These are phyloP conservation scores for Aspergillus affinis DNA, from an alignment of 495 filamentous ascomycete genomes.

Conservation along the genomic window DNA sequence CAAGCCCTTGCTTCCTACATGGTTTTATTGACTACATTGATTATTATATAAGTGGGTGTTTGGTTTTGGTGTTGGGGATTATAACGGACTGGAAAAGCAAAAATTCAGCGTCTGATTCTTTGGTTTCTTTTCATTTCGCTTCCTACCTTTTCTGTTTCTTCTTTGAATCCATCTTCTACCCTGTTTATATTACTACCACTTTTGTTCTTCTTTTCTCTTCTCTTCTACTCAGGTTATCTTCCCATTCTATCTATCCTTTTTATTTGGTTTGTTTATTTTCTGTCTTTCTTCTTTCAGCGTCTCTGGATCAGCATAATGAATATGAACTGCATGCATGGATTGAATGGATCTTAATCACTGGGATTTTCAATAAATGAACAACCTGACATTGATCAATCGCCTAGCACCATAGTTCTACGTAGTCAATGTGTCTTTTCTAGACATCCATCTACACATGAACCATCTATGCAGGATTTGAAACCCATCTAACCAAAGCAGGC, in stretches of 20 bases:
- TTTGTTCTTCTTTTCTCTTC: not conserved
- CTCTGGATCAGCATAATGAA: not conserved
- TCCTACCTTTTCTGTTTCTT: not conserved
- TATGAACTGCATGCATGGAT: not conserved
- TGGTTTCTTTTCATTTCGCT: not conserved
- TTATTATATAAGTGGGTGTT: slow-evolving; percentile 3
- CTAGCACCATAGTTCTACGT: no score
- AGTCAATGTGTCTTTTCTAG: no score
- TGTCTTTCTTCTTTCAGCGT: not conserved
- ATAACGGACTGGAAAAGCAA: slow-evolving; percentile 11
- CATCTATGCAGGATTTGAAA: not conserved
- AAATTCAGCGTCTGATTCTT: slow-evolving; percentile 1
- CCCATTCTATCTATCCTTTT: not conserved
- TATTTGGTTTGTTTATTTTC: not conserved
- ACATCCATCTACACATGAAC: not conserved
- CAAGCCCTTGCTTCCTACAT: not conserved
- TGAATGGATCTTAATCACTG: not conserved
- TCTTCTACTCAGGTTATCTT: not conserved
- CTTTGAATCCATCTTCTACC: not conserved
- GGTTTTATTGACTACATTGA: not conserved
- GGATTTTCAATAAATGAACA: not conserved
- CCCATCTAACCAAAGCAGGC: no score
- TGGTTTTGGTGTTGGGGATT: slow-evolving; percentile 7
- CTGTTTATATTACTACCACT: not conserved
- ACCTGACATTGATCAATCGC: no score